phyloP scores from a whole-genome alignment of 768 basidiomycete species.

The Zangia roseola region DNA sequence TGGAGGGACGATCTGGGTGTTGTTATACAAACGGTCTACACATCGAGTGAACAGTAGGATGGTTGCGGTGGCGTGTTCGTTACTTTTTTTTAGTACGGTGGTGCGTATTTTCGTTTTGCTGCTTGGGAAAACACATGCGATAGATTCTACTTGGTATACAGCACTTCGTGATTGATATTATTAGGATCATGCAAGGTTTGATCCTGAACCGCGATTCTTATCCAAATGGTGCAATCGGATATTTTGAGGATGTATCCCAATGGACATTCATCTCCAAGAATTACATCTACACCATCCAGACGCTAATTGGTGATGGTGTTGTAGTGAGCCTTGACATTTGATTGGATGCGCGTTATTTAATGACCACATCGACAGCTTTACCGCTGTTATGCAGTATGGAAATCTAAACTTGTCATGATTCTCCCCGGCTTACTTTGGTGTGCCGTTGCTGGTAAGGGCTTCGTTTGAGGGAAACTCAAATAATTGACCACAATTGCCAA shows the following conservation, averaged over 20 bases:
- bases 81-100: constrained; percentile 26
- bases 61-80: constrained; percentile 17
- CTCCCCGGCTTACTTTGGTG: constrained; percentile 9
- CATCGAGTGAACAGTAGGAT: constrained; percentile 15
- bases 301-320: constrained; percentile 6
- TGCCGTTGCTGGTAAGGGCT: neutral
- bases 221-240: constrained; percentile 24
- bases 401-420: constrained; percentile 4
- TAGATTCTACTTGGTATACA: constrained; percentile 4
- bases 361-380: constrained; percentile 10
- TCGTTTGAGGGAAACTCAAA: neutral
- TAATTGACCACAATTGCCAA: neutral
- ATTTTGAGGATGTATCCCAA: constrained; percentile 21
- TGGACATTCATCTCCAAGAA: constrained; percentile 6
- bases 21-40: constrained; percentile 11
- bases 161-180: constrained; percentile 26
- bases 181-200: constrained; percentile 23
- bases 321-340: constrained; percentile 2
- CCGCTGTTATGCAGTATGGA: constrained; percentile 11
- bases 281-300: constrained; percentile 1
- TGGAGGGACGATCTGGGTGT: constrained; percentile 25
- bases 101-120: constrained; percentile 15
- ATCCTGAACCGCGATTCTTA: constrained; percentile 17
- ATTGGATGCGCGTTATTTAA: neutral
- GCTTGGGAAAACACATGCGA: too few species aligned